These are phyloP conservation scores for Candida dendrica DNA, from an alignment of 805 yeast genomes.

Conservation along the genomic window DNA sequence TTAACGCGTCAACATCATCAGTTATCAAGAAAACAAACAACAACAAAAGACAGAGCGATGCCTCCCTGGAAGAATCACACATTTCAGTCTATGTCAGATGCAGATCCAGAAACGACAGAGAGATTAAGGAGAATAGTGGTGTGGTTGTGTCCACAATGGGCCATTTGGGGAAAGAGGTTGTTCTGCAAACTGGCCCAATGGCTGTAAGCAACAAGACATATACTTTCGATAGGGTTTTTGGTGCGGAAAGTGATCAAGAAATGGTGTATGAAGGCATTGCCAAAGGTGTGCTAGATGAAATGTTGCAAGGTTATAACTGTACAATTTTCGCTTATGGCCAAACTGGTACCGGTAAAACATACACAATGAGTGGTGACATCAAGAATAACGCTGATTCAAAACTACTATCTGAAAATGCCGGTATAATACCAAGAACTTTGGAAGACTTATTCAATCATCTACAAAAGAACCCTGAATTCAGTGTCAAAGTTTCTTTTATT, in stretches of 20 bases:
- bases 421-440: constrained; percentile 56
- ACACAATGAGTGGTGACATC: constrained; percentile 66
- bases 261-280: constrained; percentile 62
- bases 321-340: constrained; percentile 84
- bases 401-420: constrained; percentile 43
- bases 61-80: constrained; percentile 23
- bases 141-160: constrained; percentile 48
- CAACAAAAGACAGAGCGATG: constrained; percentile 10
- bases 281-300: constrained; percentile 47
- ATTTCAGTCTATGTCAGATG: constrained; percentile 53
- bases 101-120: constrained; percentile 47
- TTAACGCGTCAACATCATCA: not conserved
- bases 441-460: constrained; percentile 47
- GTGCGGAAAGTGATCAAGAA: constrained; percentile 72
- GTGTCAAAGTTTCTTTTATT: constrained; percentile 66
- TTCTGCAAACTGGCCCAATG: constrained; percentile 34
- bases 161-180: constrained; percentile 36
- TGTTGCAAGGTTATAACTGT: constrained; percentile 66
- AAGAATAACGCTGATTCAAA: constrained; percentile 24
- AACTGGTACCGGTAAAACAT: constrained; percentile 83
- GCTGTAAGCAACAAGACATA: constrained; percentile 41
- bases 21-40: constrained; percentile 12
- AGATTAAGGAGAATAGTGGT: constrained; percentile 45
- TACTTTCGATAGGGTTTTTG: constrained; percentile 71
- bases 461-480: constrained; percentile 38